These are phyloP conservation scores for Tubosaeta sp. DNA, from an alignment of 768 basidiomycete species.

Conservation along the genomic window DNA sequence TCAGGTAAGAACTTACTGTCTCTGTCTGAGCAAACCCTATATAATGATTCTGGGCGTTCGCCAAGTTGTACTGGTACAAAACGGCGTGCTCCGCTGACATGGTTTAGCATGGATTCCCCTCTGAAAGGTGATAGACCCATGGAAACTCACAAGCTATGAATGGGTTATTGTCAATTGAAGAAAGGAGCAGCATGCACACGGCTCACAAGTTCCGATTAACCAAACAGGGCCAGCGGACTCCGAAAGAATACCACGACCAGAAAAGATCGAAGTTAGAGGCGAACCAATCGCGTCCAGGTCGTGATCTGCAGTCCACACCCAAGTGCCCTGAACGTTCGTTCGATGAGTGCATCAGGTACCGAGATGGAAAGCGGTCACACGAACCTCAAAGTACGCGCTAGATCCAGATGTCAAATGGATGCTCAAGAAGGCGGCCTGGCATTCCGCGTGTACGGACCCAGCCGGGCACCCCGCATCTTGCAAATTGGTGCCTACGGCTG, in stretches of 20 bases:
- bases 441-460: constrained; percentile 39
- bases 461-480: constrained; percentile 40
- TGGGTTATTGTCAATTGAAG: background rate
- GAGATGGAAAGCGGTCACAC: background rate
- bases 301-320: constrained; percentile 83
- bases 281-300: constrained; percentile 46
- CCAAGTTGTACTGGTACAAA: constrained; percentile 47
- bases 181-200: background rate
- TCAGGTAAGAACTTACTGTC: constrained; percentile 39
- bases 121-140: background rate
- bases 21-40: constrained; percentile 51
- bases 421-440: constrained; percentile 62
- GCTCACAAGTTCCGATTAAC: constrained; percentile 63
- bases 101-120: background rate
- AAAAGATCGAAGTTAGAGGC: constrained; percentile 50
- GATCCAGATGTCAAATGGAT: constrained; percentile 57
- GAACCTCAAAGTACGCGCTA: constrained; percentile 61
- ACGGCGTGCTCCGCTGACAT: constrained; percentile 40
- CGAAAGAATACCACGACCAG: constrained; percentile 69
- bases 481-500: constrained; percentile 54
- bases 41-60: constrained; percentile 42
- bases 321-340: constrained; percentile 47
- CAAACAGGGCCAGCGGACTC: constrained; percentile 75
- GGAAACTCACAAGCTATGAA: constrained; percentile 19
- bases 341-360: background rate